Evolutionary conservation across 352 stramenopile species (phyloP), one percentile per base, ranked within the genome.

Genomic region (Pythium monospermum): DNA sequence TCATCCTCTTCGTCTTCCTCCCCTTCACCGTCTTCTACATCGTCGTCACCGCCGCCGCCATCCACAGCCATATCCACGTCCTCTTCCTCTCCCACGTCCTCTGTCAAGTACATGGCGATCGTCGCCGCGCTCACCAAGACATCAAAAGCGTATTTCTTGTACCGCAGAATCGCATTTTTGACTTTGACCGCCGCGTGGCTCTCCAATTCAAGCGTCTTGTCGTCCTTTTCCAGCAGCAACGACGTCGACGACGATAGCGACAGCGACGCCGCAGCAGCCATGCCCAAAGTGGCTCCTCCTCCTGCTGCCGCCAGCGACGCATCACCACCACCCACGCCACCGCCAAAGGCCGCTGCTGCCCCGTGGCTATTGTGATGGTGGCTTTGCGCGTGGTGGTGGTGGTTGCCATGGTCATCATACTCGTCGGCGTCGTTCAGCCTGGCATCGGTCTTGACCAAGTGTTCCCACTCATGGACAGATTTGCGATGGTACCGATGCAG

Each of bases 141-240:
- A 23, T 69, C 56, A 57, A 91, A 95, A 2, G 84, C 84, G 32
- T 71, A 73, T 6, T 60, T 60, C 52, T 95, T 95, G 60, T 93
- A 81, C 25, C 83, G 62, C 19, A 89, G 54, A 53, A 93, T 87
- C 4, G 74, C 76, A 13, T 53, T 41, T 15, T 78, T 66, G 13
- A 95, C 80, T 49, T 78, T 85, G 19, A 45, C 56, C 49, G 81
- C 82, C 27, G 84, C 87, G 30, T 85, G 59, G 1, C 58, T 61
- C 49, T 95, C 84, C 36, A 95, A 56, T 26, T 80, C 63, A 8
- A 93, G 67, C 6, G 84, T 93, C 49, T 90, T 86, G 26, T 93
- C 80, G 51, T 95, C 84, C 47, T 95, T 95, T 49, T 93, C 84
- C 7, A 91, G 55, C 62, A 90, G 56, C 40, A 90, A 71, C 3